A percentile compares a stretch with the other conserved stretches of the same genome.
Evolutionary conservation across 73 alveolate genomes (phyloP).

Genomic region (Paramecium primaurelia): DNA sequence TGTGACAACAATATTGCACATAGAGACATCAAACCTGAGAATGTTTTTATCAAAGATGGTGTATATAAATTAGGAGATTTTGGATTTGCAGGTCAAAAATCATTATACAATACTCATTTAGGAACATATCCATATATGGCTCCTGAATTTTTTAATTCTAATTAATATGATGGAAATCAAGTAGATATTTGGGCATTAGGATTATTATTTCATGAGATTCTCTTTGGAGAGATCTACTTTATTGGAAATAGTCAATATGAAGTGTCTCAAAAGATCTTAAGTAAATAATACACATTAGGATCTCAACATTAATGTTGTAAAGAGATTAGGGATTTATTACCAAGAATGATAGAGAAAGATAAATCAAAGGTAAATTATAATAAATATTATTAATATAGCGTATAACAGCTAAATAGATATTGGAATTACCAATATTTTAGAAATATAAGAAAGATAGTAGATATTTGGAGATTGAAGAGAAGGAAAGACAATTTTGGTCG

Average conservation of each 20-base stretch:
- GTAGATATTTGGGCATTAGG: slow-evolving; percentile 63
- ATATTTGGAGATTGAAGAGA: not conserved
- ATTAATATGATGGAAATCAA: slow-evolving; percentile 33
- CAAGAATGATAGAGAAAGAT: slow-evolving; percentile 53
- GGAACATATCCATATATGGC: slow-evolving; percentile 67
- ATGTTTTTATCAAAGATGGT: slow-evolving; percentile 60
- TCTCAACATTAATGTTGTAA: not conserved
- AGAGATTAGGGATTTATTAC: slow-evolving; percentile 21
- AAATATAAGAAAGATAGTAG: not conserved
- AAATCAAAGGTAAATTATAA: not conserved
- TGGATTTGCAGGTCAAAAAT: slow-evolving; percentile 59
- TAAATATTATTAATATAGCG: not conserved
- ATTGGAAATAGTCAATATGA: slow-evolving; percentile 58
- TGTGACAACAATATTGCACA: slow-evolving; percentile 46
- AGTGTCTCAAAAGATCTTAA: slow-evolving; percentile 53
- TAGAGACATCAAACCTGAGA: slow-evolving; percentile 63
- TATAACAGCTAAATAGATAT: slow-evolving; percentile 41
- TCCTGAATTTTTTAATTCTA: slow-evolving; percentile 53
- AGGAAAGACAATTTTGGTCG: not conserved
- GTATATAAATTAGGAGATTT: slow-evolving; percentile 58
- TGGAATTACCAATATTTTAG: slow-evolving; percentile 35
- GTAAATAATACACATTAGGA: not conserved
- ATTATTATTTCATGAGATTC: slow-evolving; percentile 50
- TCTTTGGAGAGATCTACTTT: slow-evolving; percentile 53
- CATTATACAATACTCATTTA: slow-evolving; percentile 29